These are phyloP conservation scores for Solanum sparsipilum DNA, from an alignment of 257 asterid genomes.

Conservation along the genomic window DNA sequence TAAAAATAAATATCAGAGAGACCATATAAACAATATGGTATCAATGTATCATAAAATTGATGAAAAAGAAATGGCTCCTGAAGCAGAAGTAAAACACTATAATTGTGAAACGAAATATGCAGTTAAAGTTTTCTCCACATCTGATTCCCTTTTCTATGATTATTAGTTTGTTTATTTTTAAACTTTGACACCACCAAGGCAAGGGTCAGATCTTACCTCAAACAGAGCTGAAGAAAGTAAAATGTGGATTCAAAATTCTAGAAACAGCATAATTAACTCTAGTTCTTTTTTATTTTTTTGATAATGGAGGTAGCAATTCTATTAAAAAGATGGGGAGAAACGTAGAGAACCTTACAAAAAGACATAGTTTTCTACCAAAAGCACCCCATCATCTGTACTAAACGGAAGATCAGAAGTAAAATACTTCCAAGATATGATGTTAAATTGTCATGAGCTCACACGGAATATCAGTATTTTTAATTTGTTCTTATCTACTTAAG, in stretches of 20 bases:
- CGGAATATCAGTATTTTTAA: not conserved
- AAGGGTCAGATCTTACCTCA: not conserved
- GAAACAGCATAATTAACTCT: not conserved
- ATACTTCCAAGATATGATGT: not conserved
- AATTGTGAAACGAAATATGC: not conserved
- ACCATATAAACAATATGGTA: not conserved
- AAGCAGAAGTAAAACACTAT: not conserved
- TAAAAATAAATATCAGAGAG: not conserved
- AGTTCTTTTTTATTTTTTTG: not conserved
- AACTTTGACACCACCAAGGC: not conserved
- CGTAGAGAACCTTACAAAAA: not conserved
- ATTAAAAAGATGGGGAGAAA: not conserved
- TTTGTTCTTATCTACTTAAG: not conserved
- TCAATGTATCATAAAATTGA: not conserved
- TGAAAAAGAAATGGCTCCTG: not conserved
- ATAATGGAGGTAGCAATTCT: too few relatives aligned
- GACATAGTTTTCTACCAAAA: not conserved
- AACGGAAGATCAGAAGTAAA: not conserved
- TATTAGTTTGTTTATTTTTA: not conserved
- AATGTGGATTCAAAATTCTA: not conserved
- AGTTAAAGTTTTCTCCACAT: not conserved
- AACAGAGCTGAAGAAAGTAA: not conserved
- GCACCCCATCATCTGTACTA: not conserved
- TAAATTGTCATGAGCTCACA: not conserved
- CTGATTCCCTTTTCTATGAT: not conserved